phyloP scores from a whole-genome alignment of 768 basidiomycete species.

The Mycena polygramma region DNA sequence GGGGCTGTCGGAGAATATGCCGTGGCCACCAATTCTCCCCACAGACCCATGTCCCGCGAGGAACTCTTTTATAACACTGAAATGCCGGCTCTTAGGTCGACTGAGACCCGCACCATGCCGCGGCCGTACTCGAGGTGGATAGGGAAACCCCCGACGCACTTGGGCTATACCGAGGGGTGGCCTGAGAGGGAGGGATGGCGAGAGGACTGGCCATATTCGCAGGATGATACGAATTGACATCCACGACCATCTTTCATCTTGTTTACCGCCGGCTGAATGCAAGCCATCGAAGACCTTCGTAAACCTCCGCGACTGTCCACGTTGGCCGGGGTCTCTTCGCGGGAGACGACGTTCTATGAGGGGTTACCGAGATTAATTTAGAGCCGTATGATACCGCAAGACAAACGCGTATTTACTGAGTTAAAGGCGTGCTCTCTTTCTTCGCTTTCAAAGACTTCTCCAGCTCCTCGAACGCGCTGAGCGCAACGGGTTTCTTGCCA shows the following conservation, averaged over 20 bases:
- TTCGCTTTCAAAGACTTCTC: constrained; percentile 69
- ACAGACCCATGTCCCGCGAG: no score
- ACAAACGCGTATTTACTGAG: constrained; percentile 18
- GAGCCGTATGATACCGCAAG: background rate
- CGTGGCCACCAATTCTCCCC: no score
- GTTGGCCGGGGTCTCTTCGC: background rate
- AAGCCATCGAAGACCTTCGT: constrained; percentile 57
- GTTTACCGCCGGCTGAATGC: constrained; percentile 24
- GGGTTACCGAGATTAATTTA: background rate
- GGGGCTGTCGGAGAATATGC: no score
- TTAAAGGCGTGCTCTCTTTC: constrained; percentile 34
- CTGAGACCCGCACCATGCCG: no score
- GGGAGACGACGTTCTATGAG: background rate
- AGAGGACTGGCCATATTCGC: no score
- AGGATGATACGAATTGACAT: background rate
- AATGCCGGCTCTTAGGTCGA: no score
- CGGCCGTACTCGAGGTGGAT: no score
- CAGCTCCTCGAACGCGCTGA: constrained; percentile 81
- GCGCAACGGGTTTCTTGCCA: constrained; percentile 43
- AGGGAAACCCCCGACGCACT: no score
- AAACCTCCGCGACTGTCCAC: constrained; percentile 43
- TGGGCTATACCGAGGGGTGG: no score
- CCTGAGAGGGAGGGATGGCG: no score
- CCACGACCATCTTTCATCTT: background rate
- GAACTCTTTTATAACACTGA: no score